Conservation (phyloP, 1,284 basidiomycete genomes). For the Puccinia horiana region DNA sequence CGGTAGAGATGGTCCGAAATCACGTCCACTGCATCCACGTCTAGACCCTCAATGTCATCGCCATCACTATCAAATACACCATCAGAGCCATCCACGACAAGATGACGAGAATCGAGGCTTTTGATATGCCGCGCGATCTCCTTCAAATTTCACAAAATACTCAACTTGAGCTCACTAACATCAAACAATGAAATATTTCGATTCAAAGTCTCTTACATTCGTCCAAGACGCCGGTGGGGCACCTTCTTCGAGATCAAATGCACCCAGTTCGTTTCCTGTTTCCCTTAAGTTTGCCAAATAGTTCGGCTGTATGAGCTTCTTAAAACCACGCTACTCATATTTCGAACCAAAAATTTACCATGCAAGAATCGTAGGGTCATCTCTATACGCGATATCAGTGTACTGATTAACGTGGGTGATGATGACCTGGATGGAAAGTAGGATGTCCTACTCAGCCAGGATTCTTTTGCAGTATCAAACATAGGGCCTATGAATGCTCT, state of each 20-base stretch:
- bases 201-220: background rate
- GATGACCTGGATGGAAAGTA: constrained; percentile 20
- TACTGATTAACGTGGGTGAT: constrained; percentile 50
- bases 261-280: constrained; percentile 51
- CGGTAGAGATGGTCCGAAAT: constrained; percentile 47
- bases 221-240: constrained; percentile 51
- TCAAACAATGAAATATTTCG: constrained; percentile 1
- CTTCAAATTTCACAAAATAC: background rate
- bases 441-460: background rate
- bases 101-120: constrained; percentile 36
- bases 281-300: constrained; percentile 24
- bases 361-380: constrained; percentile 53
- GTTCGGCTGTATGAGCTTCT: background rate
- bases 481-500: background rate
- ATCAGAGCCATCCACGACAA: constrained; percentile 52
- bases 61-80: constrained; percentile 23
- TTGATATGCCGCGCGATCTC: constrained; percentile 44
- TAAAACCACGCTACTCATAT: background rate
- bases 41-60: constrained; percentile 28
- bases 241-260: constrained; percentile 46
- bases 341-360: constrained; percentile 37
- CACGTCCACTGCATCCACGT: constrained; percentile 29
- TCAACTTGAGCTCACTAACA: background rate
- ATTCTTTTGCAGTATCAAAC: background rate
- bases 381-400: constrained; percentile 50